Evolutionary conservation across 768 basidiomycete species (phyloP), one percentile per base, ranked within the genome.

Genomic region (Gloeopeniophorella convolvens): DNA sequence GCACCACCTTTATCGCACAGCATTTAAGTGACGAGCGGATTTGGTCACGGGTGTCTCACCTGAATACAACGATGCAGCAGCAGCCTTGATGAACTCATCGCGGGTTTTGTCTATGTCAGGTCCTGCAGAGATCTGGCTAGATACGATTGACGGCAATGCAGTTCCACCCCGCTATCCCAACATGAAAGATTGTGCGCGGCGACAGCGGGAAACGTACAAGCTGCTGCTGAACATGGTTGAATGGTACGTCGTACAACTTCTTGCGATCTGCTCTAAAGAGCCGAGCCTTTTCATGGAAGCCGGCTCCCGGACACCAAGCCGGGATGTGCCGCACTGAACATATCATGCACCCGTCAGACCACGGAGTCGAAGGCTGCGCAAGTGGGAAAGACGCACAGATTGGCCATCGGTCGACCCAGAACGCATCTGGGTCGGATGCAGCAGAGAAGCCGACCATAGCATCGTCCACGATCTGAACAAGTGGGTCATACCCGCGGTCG

Each of bases 381-480:
- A n/a, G n/a, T n/a, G n/a, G n/a, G n/a, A n/a, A n/a, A n/a, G n/a
- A n/a, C n/a, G n/a, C n/a, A n/a, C n/a, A n/a, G n/a, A n/a, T n/a
- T n/a, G n/a, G n/a, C n/a, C n/a, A n/a, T n/a, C n/a, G n/a, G n/a
- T n/a, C n/a, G n/a, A n/a, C n/a, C n/a, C n/a, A 39, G 45, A 39
- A 63, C 63, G 35, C 62, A n/a, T 64, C 67, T 4, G 66, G 67
- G 31, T 67, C 66, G 3, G 66, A 65, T 0, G 68, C 67, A 15
- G 49, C 37, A 0, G 66, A 60, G 45, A 68, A 69, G 3, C 66
- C 67, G 12, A 53, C 56, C 65, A 69, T 79, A 7, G 66, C 66
- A 34, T 64, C 61, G 47, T 70, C 63, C 7, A 64, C 67, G 13
- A 69, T 67, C 37, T 61, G 60, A 1, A 70, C 60, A 12, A 68